Base-by-base conservation (phyloP, 805 yeast genomes). In the Lipomyces starkeyi region DNA sequence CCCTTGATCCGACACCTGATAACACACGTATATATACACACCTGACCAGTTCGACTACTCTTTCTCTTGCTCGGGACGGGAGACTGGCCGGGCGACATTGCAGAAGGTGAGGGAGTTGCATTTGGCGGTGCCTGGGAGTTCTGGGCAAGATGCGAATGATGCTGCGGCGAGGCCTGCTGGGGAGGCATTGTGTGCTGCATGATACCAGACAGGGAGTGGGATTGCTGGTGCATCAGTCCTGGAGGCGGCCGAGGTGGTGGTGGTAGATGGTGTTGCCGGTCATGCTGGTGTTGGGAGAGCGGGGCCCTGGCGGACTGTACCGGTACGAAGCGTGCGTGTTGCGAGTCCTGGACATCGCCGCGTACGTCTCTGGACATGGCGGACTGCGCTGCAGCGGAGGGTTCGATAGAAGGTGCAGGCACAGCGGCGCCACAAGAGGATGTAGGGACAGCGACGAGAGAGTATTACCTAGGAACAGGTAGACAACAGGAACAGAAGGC, bases 11-110 rank as follows among this genome's bases (percentile, higher is more conserved):
- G 9, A 7, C 22, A 5, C 22, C 32, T 0, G 22, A 43, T 43
- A 43, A 17, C 9, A 17, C 49, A 17, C 49, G 9, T n/a, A n/a
- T 3, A n/a, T 6, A 35, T 7, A 47, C 49, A 27, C 58, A 65
- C 68, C 68, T 66, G 69, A 14, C 70, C 70, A 20, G 70, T 67
- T n/a, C 69, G 65, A 14, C 22, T 60, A 37, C 69, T 62, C 53
- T 59, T 56, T 20, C 59, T 17, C 59, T 57, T 57, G 29, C 27
- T 20, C 7, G 59, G 43, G 14, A 57, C 40, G 22, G 40, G 25
- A n/a, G 59, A 57, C 43, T 25, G 56, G 34, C 34, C 40, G 17
- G 34, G 25, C 17, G 59, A 20, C n/a, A 8, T 27, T 3, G 20
- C 43, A 20, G 59, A 3, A 8, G 25, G n/a, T 13, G 25, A 7